Evolutionary conservation across 139 green algal species (phyloP), one percentile per base, ranked within the genome.

Genomic region (Pleodorina starrii): DNA sequence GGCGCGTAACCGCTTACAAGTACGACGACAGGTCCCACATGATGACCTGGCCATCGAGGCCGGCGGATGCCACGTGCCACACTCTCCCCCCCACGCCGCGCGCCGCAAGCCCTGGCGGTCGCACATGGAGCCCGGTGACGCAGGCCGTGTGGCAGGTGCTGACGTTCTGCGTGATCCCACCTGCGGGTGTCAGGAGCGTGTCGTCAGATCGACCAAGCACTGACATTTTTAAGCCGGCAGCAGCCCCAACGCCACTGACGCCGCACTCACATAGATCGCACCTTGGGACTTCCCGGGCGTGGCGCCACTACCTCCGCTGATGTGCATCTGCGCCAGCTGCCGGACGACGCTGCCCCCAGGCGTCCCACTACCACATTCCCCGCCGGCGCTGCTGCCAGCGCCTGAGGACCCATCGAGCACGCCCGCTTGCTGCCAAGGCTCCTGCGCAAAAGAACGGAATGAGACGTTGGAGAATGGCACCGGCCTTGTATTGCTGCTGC

Each of bases 1-100:
- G 25, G 54, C 54, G 7, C 54, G 21, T 7, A 25, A 2, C n/a
- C 29, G 63, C 63, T 80, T 54, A 80, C 72, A 85, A 38, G 35
- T 57, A 85, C 19, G 78, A 42, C 36, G 78, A 85, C 35, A 85
- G 54, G 50, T 85, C 54, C 78, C 78, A 85, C 23, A 85, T 27
- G 17, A 85, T 46, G 16, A 85, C 54, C 57, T 73, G 78, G 12
- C 78, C 78, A 27, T 85, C 78, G 44, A 85, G 54, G 6, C 78
- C 78, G 25, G 51, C 38, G 2, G 78, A 85, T 19, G 78, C 78
- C 78, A 73, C 78, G 38, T 85, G 78, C 78, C 78, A 85, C 11
- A 17, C 46, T 36, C 0, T 5, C 17, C 36, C 10, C 12, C 32
- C 32, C 21, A 29, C 76, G 12, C 48, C 76, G 12, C 48, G 17